These are phyloP conservation scores for Yarrowia phangngaensis DNA, from an alignment of 805 yeast species.

Conservation along the genomic window DNA sequence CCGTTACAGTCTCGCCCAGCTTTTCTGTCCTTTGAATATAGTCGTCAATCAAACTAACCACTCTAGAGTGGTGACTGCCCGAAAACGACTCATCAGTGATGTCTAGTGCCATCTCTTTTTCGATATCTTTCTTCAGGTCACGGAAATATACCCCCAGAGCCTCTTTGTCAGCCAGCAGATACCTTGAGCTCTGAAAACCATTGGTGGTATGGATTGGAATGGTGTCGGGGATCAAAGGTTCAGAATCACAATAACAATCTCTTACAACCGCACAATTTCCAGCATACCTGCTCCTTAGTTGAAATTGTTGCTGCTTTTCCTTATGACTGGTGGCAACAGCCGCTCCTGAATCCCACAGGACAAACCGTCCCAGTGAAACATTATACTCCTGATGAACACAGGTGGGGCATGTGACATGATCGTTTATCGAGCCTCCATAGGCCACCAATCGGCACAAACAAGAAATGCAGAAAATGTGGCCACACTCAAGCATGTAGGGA, in stretches of 20 bases:
- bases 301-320: neutral
- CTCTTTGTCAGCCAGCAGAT: constrained; percentile 1
- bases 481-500: constrained; percentile 24
- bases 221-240: neutral
- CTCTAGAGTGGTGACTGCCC: constrained; percentile 1
- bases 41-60: neutral
- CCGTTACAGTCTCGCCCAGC: no score
- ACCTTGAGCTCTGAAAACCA: constrained; percentile 5
- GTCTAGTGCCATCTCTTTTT: neutral
- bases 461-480: constrained; percentile 16
- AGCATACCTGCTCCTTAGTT: neutral
- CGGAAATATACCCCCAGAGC: neutral
- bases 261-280: constrained; percentile 15
- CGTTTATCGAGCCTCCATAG: no score
- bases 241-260: constrained; percentile 3
- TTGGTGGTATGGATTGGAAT: constrained; percentile 7
- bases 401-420: constrained; percentile 7
- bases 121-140: neutral
- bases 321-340: neutral
- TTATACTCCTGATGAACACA: constrained; percentile 12
- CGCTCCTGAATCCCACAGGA: constrained; percentile 21
- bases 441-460: constrained; percentile 5
- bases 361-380: constrained; percentile 5
- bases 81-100: constrained; percentile 2
- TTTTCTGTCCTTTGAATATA: constrained; percentile 5